These are phyloP conservation scores for Penicillium coffeae DNA, from an alignment of 495 filamentous ascomycete genomes.

Conservation along the genomic window DNA sequence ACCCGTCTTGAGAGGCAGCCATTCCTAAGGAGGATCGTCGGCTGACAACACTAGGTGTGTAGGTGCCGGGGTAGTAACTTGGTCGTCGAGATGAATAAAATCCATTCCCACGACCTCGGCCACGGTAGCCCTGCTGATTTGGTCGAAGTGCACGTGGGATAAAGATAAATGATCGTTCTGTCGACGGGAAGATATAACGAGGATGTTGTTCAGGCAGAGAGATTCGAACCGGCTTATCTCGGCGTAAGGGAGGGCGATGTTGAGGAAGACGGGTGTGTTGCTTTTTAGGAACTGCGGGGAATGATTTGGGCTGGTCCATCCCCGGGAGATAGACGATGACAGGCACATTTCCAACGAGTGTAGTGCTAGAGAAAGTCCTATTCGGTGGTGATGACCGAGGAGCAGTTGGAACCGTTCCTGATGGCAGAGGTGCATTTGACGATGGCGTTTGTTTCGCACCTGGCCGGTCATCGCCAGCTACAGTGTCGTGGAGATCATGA, in stretches of 20 bases:
- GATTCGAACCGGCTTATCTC: constrained; percentile 95
- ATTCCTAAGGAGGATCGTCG: constrained; percentile 83
- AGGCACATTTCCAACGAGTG: constrained; percentile 71
- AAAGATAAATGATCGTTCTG: constrained; percentile 93
- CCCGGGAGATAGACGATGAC: constrained; percentile 75
- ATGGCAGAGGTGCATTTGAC: constrained; percentile 20
- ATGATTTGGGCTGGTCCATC: constrained; percentile 66
- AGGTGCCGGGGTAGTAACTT: constrained; percentile 79
- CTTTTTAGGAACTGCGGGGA: constrained; percentile 69
- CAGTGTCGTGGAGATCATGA: constrained; percentile 91
- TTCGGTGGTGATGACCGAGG: constrained; percentile 53
- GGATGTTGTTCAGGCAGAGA: constrained; percentile 75
- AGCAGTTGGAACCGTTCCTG: constrained; percentile 38
- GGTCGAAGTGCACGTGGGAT: constrained; percentile 91
- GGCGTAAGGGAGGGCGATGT: constrained; percentile 87
- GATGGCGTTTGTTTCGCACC: constrained; percentile 19
- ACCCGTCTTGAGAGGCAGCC: constrained; percentile 66
- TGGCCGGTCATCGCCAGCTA: constrained; percentile 48
- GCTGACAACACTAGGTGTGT: constrained; percentile 81
- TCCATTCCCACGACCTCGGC: constrained; percentile 63
- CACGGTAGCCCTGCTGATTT: constrained; percentile 78
- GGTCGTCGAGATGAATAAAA: constrained; percentile 69
- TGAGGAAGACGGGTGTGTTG: constrained; percentile 91
- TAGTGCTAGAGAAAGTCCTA: constrained; percentile 63
- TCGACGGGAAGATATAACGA: constrained; percentile 85